Percentiles rank a stretch among this genome's conserved stretches.
Conservation (phyloP, 2,329 filamentous ascomycete genomes). For the Calonectria hongkongensis region DNA sequence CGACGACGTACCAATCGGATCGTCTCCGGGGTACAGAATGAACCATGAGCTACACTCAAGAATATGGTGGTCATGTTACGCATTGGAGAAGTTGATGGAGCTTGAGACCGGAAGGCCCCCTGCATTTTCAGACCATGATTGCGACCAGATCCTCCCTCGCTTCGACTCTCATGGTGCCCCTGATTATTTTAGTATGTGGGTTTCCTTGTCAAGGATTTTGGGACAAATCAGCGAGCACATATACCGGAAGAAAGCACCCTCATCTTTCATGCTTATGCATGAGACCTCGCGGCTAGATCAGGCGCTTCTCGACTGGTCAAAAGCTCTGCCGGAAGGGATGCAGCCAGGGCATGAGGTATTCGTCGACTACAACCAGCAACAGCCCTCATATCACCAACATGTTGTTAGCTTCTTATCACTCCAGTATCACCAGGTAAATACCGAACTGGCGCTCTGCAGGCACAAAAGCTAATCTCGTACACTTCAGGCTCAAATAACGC, state of each 20-base stretch:
- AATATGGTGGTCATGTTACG: constrained; percentile 50
- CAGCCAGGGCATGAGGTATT: constrained; percentile 42
- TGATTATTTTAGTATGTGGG: constrained; percentile 46
- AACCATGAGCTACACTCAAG: constrained; percentile 42
- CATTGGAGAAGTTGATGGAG: constrained; percentile 49
- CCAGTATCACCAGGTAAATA: constrained; percentile 45
- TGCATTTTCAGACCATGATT: constrained; percentile 46
- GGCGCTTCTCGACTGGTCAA: constrained; percentile 45
- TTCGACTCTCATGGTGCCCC: constrained; percentile 25
- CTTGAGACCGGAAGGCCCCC: constrained; percentile 48
- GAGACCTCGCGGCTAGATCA: constrained; percentile 47
- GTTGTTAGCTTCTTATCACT: constrained; percentile 45
- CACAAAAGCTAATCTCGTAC: neutral
- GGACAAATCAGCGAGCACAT: constrained; percentile 50
- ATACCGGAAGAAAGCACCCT: constrained; percentile 43
- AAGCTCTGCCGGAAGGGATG: constrained; percentile 36
- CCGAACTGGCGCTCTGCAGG: neutral
- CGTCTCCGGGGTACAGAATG: constrained; percentile 30
- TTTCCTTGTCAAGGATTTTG: constrained; percentile 42
- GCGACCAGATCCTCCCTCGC: constrained; percentile 40
- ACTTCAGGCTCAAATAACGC: constrained; percentile 47
- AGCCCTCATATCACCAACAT: constrained; percentile 32
- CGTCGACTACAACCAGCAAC: constrained; percentile 16
- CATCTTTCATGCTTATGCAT: constrained; percentile 36
- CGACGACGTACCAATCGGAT: constrained; percentile 27